These are phyloP conservation scores for Rhizophagus prolifer DNA, from an alignment of 192 early-diverging fungal genomes.

Conservation along the genomic window DNA sequence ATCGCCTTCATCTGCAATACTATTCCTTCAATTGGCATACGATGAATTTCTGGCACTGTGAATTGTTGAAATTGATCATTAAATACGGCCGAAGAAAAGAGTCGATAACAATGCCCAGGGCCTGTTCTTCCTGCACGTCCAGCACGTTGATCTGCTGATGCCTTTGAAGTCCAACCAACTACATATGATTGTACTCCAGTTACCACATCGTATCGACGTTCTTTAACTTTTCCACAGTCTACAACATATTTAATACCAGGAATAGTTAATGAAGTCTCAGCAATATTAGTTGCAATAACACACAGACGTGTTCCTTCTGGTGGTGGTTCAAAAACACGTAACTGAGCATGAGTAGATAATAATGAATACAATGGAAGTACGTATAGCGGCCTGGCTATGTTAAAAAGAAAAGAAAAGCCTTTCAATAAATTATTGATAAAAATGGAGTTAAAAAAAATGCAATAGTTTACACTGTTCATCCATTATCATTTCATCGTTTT, in stretches of 20 bases:
- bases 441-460: neutral
- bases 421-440: neutral
- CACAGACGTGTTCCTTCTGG: slow-evolving; percentile 87
- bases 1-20: slow-evolving; percentile 98
- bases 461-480: slow-evolving; percentile 11
- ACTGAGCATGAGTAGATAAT: slow-evolving; percentile 86
- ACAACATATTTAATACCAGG: slow-evolving; percentile 97
- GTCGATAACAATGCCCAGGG: slow-evolving; percentile 86
- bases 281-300: slow-evolving; percentile 97
- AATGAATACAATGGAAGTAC: slow-evolving; percentile 98
- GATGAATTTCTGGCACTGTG: slow-evolving; percentile 95
- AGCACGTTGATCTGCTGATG: slow-evolving; percentile 89
- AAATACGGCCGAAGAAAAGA: slow-evolving; percentile 92
- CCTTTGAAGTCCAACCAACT: slow-evolving; percentile 95
- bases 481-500: slow-evolving; percentile 37
- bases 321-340: slow-evolving; percentile 86
- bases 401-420: neutral
- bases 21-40: slow-evolving; percentile 94
- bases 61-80: slow-evolving; percentile 89
- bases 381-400: slow-evolving; percentile 67
- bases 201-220: slow-evolving; percentile 91
- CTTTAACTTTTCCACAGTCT: slow-evolving; percentile 91
- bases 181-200: slow-evolving; percentile 92
- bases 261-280: slow-evolving; percentile 94
- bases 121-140: slow-evolving; percentile 96